Base-by-base conservation (phyloP, 352 stramenopile species). In the Phytophthora pseudosyringae region DNA sequence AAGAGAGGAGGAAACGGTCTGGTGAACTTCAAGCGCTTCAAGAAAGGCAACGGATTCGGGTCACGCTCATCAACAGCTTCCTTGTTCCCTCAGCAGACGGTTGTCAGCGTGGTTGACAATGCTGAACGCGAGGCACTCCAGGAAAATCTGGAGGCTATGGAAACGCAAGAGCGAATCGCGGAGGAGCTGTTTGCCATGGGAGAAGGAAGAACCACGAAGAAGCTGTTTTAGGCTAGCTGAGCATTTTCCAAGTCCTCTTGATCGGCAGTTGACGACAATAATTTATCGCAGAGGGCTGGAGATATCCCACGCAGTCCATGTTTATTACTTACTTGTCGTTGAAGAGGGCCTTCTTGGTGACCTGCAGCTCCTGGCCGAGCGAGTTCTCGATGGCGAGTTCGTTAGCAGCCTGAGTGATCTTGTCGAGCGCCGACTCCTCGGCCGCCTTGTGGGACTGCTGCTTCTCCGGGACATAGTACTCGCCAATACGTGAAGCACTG, bases 381-480 rank as follows among this genome's bases (percentile, higher is more conserved):
- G 79, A 90, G 47, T 93, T 84, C 62, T 96, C 88, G 43, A 95
- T 92, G 33, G 88, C 79, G 13, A 96, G 83, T 56, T 96, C 88
- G 55, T 94, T 94, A 7, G 88, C 85, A 9, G 88, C 86, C 62
- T 95, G 86, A 45, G 80, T 86, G 67, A 94, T 91, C 66, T 95
- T 96, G 59, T 94, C 83, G n/a, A 96, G 69, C 32, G 73, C 82
- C 21, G 81, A 93, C 25, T 95, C 86, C 47, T 95, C 86, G 18
- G 78, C 61, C 11, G 91, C 82, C 49, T 91, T 87, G 16, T 76
- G 62, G 13, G 67, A 66, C 54, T 77, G 78, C 52, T 91, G 80
- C 68, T 93, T 91, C 59, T 96, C 88, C 2, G 88, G 86, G 7
- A 96, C 83, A 49, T 94, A 96, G 45, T 94, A 95, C 28, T 94